A percentile compares a stretch with the other conserved stretches of the same genome.
Evolutionary conservation across 352 stramenopile species (phyloP).

Genomic region (Phytopythium aichiense): DNA sequence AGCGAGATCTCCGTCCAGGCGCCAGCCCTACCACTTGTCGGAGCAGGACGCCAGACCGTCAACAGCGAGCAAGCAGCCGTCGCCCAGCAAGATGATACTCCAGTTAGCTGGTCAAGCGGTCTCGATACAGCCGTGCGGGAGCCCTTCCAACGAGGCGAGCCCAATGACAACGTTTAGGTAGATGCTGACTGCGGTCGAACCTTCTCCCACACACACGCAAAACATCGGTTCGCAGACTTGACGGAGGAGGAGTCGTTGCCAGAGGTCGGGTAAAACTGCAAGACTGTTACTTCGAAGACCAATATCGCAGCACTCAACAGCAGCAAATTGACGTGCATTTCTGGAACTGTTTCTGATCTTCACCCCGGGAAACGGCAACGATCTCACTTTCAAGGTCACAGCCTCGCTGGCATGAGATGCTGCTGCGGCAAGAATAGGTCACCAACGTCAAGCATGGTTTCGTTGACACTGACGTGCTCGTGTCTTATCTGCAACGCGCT

Average conservation of each 20-base stretch:
- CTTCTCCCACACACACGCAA: no score
- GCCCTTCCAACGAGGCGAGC: neutral
- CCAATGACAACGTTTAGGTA: neutral
- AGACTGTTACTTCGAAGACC: no score
- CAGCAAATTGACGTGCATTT: neutral
- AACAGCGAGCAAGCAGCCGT: neutral
- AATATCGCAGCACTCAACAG: neutral
- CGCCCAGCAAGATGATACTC: neutral
- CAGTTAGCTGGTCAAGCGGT: neutral
- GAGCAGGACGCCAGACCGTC: neutral
- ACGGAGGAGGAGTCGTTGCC: no score
- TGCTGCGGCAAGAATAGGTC: neutral
- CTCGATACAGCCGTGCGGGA: neutral
- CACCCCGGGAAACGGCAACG: neutral
- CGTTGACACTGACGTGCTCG: no score
- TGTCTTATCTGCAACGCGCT: no score
- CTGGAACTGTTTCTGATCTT: neutral
- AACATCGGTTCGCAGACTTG: no score
- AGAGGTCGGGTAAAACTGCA: neutral
- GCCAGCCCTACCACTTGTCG: neutral
- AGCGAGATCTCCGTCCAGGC: neutral
- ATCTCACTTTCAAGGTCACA: neutral
- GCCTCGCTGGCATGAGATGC: no score
- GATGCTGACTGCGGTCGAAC: neutral
- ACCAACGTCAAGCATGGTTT: no score